Base-by-base conservation (phyloP, 768 basidiomycete genomes). In the Coprinopsis sp. region DNA sequence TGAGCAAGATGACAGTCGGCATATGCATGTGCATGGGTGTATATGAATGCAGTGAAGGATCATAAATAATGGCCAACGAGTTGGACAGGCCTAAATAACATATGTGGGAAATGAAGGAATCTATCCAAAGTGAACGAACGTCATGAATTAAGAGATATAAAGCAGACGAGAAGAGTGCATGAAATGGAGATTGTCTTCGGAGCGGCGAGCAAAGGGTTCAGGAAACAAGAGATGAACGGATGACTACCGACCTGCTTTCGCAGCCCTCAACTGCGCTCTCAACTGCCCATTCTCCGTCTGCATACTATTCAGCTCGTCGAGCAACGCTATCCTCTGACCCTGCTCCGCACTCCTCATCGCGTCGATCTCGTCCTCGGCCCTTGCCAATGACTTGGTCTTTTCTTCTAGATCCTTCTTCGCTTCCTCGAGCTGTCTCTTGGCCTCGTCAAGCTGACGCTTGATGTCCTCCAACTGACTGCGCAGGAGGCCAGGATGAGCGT, bases 221-320 rank as follows among this genome's bases (percentile, higher is more conserved):
- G 18, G 12, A 7, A 6, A 8, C 16, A 37, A 10, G 10, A 7
- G 18, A 6, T 37, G 12, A 18, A 37, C 8, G 34, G 34, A 10
- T 37, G 37, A 28, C 33, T 48, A 48, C 29, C 24, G 29, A 3
- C 47, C 47, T 34, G 24, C 34, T 65, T 79, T 84, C 51, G 72
- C 62, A 19, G 74, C 74, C 42, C 88, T 74, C 54, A 92, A 56
- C 63, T 91, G 90, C 25, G 81, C 78, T 34, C 85, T 75, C 50
- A 92, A 59, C 30, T 63, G 78, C 31, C 68, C 72, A 57, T 92
- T 91, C 67, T 91, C 88, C 46, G 77, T 83, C 67, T 91, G 88
- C 66, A 85, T 75, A 42, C 76, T 72, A 61, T 90, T 92, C 56
- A 95, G 73, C 68, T 95, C 91, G 58, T 96, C 92, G 33, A 99